phyloP scores from a whole-genome alignment of 805 yeast species.

The Candida maris region DNA sequence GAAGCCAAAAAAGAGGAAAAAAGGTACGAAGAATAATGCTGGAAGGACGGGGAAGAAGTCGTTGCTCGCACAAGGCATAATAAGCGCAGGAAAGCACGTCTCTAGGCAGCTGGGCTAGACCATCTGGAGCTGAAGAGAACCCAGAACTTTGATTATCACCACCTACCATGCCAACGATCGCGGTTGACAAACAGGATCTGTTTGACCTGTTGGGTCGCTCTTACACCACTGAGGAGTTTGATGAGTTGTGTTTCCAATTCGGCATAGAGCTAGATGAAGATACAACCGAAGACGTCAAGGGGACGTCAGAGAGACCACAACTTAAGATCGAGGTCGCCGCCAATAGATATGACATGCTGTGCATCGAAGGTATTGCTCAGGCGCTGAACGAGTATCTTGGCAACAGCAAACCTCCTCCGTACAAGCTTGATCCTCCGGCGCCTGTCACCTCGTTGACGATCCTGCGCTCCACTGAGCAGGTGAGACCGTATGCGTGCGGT shows the following conservation, averaged over 20 bases:
- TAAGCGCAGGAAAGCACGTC: too few species aligned
- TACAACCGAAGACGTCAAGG: conserved; percentile 71
- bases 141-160: too few species aligned
- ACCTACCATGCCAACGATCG: conserved; percentile 82
- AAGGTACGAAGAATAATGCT: too few species aligned
- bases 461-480: conserved; percentile 63
- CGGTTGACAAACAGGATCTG: conserved; percentile 92
- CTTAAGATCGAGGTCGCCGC: conserved; percentile 97
- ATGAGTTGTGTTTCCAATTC: conserved; percentile 94
- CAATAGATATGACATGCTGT: conserved; percentile 95
- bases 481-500: conserved; percentile 92
- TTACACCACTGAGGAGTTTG: conserved; percentile 86
- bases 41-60: too few species aligned
- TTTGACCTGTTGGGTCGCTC: conserved; percentile 68
- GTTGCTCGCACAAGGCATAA: too few species aligned
- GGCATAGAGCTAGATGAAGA: conserved; percentile 98
- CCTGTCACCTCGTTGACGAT: conserved; percentile 67
- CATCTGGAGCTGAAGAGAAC: too few species aligned
- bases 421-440: conserved; percentile 54
- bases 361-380: conserved; percentile 97
- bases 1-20: too few species aligned
- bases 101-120: too few species aligned
- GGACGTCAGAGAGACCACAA: conserved; percentile 89
- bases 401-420: conserved; percentile 59
- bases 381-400: conserved; percentile 90